phyloP scores from a whole-genome alignment of 305 asterid species.

The Plantago lanceolata region DNA sequence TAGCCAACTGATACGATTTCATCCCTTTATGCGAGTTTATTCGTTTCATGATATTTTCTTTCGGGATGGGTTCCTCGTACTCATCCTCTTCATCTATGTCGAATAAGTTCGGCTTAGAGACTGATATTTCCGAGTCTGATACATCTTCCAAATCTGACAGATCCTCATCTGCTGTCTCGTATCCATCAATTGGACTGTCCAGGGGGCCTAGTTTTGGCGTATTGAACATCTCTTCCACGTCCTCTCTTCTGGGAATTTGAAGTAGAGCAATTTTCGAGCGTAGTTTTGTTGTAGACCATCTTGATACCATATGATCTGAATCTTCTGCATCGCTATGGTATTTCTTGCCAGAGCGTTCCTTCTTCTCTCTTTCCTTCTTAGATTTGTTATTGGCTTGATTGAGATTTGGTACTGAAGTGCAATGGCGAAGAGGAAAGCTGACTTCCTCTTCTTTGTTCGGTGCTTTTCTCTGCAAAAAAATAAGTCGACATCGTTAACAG shows the following conservation, averaged over 20 bases:
- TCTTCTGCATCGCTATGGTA: slow-evolving; percentile 36
- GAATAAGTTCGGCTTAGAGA: slow-evolving; percentile 58
- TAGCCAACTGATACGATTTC: slow-evolving; percentile 68
- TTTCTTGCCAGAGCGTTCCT: slow-evolving; percentile 22
- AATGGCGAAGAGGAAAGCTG: slow-evolving; percentile 27
- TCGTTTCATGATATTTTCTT: slow-evolving; percentile 58
- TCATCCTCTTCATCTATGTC: slow-evolving; percentile 41
- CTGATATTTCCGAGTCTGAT: slow-evolving; percentile 41
- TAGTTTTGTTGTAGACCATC: slow-evolving; percentile 44
- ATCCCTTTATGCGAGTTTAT: slow-evolving; percentile 61
- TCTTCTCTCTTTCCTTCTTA: slow-evolving; percentile 19
- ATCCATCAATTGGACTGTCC: slow-evolving; percentile 38
- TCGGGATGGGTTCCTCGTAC: slow-evolving; percentile 41
- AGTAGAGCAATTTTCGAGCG: slow-evolving; percentile 51
- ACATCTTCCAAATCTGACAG: slow-evolving; percentile 23
- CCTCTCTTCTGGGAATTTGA: slow-evolving; percentile 49
- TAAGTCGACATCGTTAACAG: neutral
- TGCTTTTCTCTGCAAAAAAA: slow-evolving; percentile 42
- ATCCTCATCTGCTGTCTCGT: slow-evolving; percentile 72
- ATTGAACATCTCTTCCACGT: slow-evolving; percentile 35
- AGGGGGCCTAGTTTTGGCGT: slow-evolving; percentile 33
- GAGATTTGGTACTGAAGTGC: slow-evolving; percentile 51
- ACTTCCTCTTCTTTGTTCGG: slow-evolving; percentile 40
- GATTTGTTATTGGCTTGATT: slow-evolving; percentile 14
- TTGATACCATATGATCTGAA: slow-evolving; percentile 30